These are phyloP conservation scores for Neonectria hederae DNA, from an alignment of 2,329 filamentous ascomycete genomes.

Conservation along the genomic window DNA sequence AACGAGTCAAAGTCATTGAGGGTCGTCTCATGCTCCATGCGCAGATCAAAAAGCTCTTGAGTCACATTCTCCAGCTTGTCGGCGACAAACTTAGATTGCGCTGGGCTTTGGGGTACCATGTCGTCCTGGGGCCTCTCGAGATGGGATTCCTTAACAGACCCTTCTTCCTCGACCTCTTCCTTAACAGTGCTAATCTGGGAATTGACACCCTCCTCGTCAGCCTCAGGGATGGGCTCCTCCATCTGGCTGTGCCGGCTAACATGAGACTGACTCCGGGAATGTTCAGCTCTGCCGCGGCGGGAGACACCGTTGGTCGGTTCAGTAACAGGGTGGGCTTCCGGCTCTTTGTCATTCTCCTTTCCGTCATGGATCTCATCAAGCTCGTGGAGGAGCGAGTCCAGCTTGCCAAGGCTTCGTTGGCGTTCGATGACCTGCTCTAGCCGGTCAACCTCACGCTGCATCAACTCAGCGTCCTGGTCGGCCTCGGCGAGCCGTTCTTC, in stretches of 20 bases:
- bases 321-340: constrained; percentile 42
- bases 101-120: constrained; percentile 69
- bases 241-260: constrained; percentile 63
- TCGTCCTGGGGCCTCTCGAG: constrained; percentile 31
- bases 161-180: constrained; percentile 44
- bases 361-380: constrained; percentile 79
- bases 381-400: constrained; percentile 92
- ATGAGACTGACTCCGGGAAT: constrained; percentile 64
- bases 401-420: constrained; percentile 91
- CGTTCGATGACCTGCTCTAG: constrained; percentile 95
- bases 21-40: constrained; percentile 88
- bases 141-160: not conserved
- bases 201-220: constrained; percentile 51
- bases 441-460: constrained; percentile 95
- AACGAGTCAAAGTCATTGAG: constrained; percentile 83
- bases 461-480: constrained; percentile 93
- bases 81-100: constrained; percentile 85
- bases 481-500: constrained; percentile 95
- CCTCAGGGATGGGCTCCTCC: constrained; percentile 65
- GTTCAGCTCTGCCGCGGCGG: constrained; percentile 57
- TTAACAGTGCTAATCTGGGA: constrained; percentile 47
- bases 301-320: constrained; percentile 52
- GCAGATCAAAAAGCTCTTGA: constrained; percentile 89
- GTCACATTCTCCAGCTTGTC: constrained; percentile 93
- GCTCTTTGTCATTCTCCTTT: constrained; percentile 48